Evolutionary conservation across 1,139 yeast genomes (phyloP), one percentile per base, ranked within the genome.

Genomic region (Debaryomycetaceae sp.): DNA sequence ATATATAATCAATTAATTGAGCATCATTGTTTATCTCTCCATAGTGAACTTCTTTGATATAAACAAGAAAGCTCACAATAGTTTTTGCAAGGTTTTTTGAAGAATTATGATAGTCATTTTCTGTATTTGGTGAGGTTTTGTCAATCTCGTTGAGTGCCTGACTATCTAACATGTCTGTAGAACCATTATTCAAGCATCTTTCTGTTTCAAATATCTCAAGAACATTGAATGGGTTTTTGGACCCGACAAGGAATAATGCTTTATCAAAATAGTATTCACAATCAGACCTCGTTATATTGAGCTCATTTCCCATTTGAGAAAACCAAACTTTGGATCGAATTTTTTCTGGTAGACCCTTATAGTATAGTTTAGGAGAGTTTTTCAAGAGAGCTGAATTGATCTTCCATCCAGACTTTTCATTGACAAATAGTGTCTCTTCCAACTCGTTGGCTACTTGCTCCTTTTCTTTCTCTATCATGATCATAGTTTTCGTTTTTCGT

Each of bases 311-410:
- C 28, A 75, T 61, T 39, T 68, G 69, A 35, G 58, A 58, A 46
- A 62, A 58, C 91, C 91, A 83, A 5, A 82, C 64, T 11, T 57
- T 57, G 6, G 67, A 58, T 34, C 91, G 62, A 15, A 71, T 55
- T 1, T 48, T 47, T n/a, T 61, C 42, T 3, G 87, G 83, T 1
- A 83, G 59, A 2, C 87, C 87, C 39, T 86, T 62, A 87, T 88
- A 83, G 76, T 83, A 80, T 42, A 81, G 61, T 41, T 78, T 81
- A 39, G 81, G 65, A 15, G 5, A 32, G 63, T 9, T 63, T 51
- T 37, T 60, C 57, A 7, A 75, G 52, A 11, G 22, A 22, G 6
- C 22, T 30, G n/a, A 26, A 30, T 8, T 31, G 4, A 9, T 17
- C 4, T 17, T 29, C 38, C 16, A 41, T 43, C 38, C 30, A 36